Conservation (phyloP, 345 rosid species). For the Salix caprea region DNA sequence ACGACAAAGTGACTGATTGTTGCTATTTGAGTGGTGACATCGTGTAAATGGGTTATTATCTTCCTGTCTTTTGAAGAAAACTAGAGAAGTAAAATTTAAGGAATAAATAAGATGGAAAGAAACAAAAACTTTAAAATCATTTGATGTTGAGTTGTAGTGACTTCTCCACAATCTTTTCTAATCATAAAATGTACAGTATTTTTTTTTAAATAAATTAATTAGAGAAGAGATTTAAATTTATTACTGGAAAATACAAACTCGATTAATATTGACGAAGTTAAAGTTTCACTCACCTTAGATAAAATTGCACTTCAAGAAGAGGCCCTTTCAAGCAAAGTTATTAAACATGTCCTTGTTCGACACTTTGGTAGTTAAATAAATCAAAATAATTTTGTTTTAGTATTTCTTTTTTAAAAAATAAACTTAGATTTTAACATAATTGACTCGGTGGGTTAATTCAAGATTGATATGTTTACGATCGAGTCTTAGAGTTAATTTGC, state of each 20-base stretch:
- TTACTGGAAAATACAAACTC: no score
- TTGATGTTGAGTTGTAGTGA: no score
- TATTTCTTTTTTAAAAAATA: no score
- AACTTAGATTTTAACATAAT: no score
- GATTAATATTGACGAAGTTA: neutral
- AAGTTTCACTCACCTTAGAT: neutral
- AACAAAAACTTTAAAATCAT: no score
- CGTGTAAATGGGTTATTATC: neutral
- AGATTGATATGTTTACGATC: no score
- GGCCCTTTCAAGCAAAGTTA: neutral
- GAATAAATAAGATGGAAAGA: neutral
- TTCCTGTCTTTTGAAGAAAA: neutral
- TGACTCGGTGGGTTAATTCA: no score
- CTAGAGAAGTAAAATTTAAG: neutral
- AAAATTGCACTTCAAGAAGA: neutral
- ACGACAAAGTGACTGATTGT: neutral
- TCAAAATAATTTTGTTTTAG: no score
- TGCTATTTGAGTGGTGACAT: neutral
- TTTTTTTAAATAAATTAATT: neutral
- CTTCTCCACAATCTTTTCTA: no score
- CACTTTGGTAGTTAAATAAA: no score
- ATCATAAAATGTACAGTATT: no score
- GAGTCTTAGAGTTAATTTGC: rapidly evolving
- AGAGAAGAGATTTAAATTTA: neutral
- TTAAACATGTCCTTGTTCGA: no score